Conservation (phyloP, 257 asterid genomes). For the Osmanthus fragrans region DNA sequence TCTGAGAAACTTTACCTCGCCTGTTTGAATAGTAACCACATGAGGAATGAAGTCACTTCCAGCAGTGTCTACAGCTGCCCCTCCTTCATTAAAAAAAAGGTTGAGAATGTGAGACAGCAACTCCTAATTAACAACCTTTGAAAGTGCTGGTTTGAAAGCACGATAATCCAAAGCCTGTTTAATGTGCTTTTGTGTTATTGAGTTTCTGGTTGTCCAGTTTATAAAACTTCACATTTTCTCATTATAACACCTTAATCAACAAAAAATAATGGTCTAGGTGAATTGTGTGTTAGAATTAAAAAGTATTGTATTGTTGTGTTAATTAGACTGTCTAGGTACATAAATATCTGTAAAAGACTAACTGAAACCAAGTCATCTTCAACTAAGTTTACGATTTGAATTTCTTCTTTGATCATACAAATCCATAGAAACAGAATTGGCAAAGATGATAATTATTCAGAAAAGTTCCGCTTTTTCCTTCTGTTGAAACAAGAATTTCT, state of each 20-base stretch:
- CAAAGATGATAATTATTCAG: background rate
- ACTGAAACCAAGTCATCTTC: background rate
- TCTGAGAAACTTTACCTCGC: constrained; percentile 33
- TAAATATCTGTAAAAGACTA: background rate
- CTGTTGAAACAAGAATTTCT: background rate
- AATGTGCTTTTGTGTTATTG: too few species aligned
- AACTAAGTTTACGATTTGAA: background rate
- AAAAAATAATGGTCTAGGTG: background rate
- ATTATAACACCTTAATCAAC: background rate
- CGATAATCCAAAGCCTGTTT: too few species aligned
- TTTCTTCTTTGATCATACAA: background rate
- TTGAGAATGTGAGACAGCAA: background rate
- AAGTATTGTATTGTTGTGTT: background rate
- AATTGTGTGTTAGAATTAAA: background rate
- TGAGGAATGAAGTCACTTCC: constrained; percentile 33
- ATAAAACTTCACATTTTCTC: background rate
- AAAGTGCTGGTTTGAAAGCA: background rate
- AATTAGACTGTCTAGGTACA: background rate
- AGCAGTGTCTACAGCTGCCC: constrained; percentile 18
- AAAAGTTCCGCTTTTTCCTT: background rate
- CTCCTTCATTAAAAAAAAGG: constrained; percentile 19
- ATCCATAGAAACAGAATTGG: background rate
- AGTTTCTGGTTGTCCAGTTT: too few species aligned
- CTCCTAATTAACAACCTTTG: background rate
- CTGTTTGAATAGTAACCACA: constrained; percentile 19